phyloP scores from a whole-genome alignment of 2,329 filamentous ascomycete species.

The Dendryphion nanum region DNA sequence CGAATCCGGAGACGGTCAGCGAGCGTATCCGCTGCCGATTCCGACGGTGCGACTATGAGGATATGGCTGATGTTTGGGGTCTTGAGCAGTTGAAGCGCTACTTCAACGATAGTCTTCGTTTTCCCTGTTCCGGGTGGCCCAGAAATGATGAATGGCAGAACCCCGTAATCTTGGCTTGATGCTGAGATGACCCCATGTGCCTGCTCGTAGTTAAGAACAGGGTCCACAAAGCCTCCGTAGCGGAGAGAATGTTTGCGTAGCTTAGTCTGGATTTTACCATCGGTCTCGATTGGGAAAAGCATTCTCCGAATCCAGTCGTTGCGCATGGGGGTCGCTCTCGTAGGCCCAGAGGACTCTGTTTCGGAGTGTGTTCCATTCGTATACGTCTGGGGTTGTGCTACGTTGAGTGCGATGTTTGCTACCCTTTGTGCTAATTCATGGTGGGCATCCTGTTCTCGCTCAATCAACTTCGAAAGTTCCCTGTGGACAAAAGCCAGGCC shows the following conservation, averaged over 20 bases:
- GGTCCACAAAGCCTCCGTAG: slow-evolving; percentile 39
- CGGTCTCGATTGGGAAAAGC: slow-evolving; percentile 42
- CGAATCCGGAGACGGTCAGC: slow-evolving; percentile 39
- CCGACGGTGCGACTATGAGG: slow-evolving; percentile 47
- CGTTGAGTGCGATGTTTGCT: background rate
- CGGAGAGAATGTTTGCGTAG: slow-evolving; percentile 35
- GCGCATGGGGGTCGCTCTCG: slow-evolving; percentile 10
- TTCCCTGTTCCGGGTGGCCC: slow-evolving; percentile 55
- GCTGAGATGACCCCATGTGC: slow-evolving; percentile 46
- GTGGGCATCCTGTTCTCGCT: too few species aligned
- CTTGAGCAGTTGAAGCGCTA: slow-evolving; percentile 35
- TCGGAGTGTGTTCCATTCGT: background rate
- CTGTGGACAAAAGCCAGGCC: slow-evolving; percentile 9
- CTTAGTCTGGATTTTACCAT: slow-evolving; percentile 40
- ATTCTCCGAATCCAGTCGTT: slow-evolving; percentile 39
- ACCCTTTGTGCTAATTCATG: too few species aligned
- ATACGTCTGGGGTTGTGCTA: too few species aligned
- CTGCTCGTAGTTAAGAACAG: slow-evolving; percentile 49
- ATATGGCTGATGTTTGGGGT: slow-evolving; percentile 30
- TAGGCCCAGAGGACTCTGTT: background rate
- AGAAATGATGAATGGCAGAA: slow-evolving; percentile 47
- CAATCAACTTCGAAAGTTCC: slow-evolving; percentile 1
- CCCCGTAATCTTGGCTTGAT: slow-evolving; percentile 42
- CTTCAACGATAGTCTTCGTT: slow-evolving; percentile 52
- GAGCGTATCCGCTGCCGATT: slow-evolving; percentile 47